phyloP scores from a whole-genome alignment of 768 basidiomycete genomes.

The Botryobasidium botryosum region DNA sequence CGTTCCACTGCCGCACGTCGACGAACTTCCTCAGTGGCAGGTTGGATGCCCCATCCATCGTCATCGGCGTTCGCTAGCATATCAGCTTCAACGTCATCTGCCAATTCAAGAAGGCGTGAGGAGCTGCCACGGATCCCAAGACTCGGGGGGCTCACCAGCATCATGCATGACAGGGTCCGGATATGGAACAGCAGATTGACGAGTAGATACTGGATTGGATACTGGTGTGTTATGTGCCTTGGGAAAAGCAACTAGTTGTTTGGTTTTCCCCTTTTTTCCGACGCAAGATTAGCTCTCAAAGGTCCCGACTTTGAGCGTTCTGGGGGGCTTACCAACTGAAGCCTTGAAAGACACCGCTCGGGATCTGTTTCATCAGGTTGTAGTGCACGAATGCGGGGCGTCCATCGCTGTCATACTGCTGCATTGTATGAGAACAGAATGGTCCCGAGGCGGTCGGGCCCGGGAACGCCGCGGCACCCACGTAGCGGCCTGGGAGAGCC shows the following conservation, averaged over 20 bases:
- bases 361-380: slow-evolving; percentile 26
- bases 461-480: slow-evolving; percentile 24
- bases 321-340: no score
- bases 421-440: slow-evolving; percentile 19
- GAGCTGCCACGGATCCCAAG: no score
- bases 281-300: no score
- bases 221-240: no score
- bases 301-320: no score
- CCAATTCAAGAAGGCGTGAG: no score
- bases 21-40: slow-evolving; percentile 11
- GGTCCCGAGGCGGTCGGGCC: slow-evolving; percentile 13
- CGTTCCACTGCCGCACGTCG: slow-evolving; percentile 16
- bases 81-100: slow-evolving; percentile 14
- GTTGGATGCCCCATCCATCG: slow-evolving; percentile 16
- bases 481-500: slow-evolving; percentile 27
- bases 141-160: no score
- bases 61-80: slow-evolving; percentile 18
- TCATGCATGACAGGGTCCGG: no score
- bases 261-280: no score
- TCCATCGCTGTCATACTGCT: slow-evolving; percentile 22
- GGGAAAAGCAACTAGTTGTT: no score
- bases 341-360: slow-evolving; percentile 14
- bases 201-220: no score
- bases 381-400: slow-evolving; percentile 22
- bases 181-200: no score